Conservation (phyloP, 148 eudicot genomes). For the Rhododendron ovatum region DNA sequence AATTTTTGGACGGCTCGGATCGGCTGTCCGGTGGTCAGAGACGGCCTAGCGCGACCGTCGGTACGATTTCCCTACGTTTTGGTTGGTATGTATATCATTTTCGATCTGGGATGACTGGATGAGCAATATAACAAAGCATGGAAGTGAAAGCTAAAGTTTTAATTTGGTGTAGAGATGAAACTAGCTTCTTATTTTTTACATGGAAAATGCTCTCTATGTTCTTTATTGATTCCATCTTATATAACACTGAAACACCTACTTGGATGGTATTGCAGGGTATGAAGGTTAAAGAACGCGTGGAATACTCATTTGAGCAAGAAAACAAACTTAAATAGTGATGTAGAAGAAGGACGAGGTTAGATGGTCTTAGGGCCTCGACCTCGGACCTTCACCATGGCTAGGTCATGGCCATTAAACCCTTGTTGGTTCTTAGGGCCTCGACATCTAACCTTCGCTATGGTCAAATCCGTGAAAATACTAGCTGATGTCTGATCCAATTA, state of each 20-base stretch:
- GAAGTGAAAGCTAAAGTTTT: background rate
- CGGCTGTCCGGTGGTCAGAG: no score
- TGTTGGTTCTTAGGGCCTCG: background rate
- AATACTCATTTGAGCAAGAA: constrained; percentile 16
- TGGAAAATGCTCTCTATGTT: background rate
- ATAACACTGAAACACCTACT: background rate
- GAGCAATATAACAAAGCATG: background rate
- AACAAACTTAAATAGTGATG: background rate
- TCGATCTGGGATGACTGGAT: background rate
- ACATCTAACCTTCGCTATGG: background rate
- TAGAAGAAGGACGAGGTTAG: background rate
- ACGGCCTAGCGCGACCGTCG: no score
- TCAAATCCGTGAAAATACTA: background rate
- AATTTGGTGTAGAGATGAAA: background rate
- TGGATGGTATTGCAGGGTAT: constrained; percentile 3
- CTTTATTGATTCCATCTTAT: background rate
- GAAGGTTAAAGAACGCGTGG: background rate
- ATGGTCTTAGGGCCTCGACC: background rate
- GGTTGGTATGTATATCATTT: no score
- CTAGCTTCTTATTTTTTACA: background rate
- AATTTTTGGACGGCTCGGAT: no score
- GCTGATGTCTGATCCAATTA: background rate
- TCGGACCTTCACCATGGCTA: constrained; percentile 10
- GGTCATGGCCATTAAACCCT: background rate
- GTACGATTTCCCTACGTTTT: no score